Evolutionary conservation across 1,284 basidiomycete genomes (phyloP), one percentile per base, ranked within the genome.

Genomic region (Vanrija humicola): DNA sequence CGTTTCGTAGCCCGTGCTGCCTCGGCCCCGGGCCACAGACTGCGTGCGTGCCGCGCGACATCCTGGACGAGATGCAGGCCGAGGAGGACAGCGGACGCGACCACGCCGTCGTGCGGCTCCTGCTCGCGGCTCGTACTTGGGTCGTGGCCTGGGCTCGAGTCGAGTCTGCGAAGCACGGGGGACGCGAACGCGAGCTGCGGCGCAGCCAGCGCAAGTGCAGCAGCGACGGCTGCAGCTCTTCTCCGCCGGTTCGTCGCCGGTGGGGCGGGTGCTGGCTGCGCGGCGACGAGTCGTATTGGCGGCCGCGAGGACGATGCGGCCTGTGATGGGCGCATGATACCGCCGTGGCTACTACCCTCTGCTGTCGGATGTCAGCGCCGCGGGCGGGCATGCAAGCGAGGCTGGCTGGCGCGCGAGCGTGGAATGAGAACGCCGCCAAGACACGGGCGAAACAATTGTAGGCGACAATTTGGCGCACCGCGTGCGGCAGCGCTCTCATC

Each of bases 181-280:
- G 39, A 40, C 16, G 69, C 65, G 7, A 63, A 50, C 4, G 59
- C 60, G 43, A 71, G 53, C 44, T 65, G 64, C 6, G 71, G 71
- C 21, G 64, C 50, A 18, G 61, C 58, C 19, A 69, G 64, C 26
- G 67, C 42, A 43, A 70, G 50, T 25, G 21, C 21, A 23, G 21
- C 21, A 23, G 66, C 61, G 25, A 67, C 62, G 3, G 60, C 48
- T 21, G 39, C 43, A 8, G 43, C 43, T n/a, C 2, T 28, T 28
- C 28, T 28, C 10, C 51, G 45, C 38, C 40, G 39, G 26, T 19
- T 1, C 9, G 34, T 21, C 38, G 53, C 1, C 43, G 42, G n/a
- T 39, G 19, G 43, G 48, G 26, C 12, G 34, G 50, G 28, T 10
- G 28, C 28, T 1, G n/a, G 38, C 19, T 50, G 29, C 2, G 34